Evolutionary conservation across 2,329 filamentous ascomycete species (phyloP), one percentile per base, ranked within the genome.

Genomic region (Aspergillus sp.): DNA sequence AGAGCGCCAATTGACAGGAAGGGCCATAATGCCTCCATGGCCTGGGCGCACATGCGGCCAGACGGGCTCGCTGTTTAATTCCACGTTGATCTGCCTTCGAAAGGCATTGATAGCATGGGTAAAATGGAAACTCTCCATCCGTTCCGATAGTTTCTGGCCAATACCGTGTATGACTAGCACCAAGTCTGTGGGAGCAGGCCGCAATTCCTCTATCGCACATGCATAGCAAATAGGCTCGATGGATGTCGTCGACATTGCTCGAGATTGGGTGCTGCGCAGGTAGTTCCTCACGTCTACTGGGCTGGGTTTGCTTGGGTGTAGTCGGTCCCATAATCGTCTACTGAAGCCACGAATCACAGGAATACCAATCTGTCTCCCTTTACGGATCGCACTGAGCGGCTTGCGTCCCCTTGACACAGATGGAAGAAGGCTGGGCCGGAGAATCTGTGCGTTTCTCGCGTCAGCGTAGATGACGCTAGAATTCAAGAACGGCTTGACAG

Each of bases 51-150:
- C 82, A 57, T 92, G 84, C 0, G 86, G 83, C 73, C 88, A 91
- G n/a, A 97, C 88, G 8, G 84, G 82, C 2, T 90, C 86, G 36
- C 84, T 90, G 30, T 86, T 85, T 41, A 96, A 83, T 72, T 99
- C 93, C 53, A 93, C 81, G 66, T 96, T 96, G 59, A 98, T 85
- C 19, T 91, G 88, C 61, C 93, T 85, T 11, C 95, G 87, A 67
- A 99, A 95, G 0, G 88, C 86, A 71, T 96, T 98, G 73, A 98
- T 94, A 5, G 92, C 91, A 74, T 98, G 94, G 0, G 95, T 99
- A 70, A 99, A 99, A 74, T 98, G 92, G 69, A 93, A 99, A 68
- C 92, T 96, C 75, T 98, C 94, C 62, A 98, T 91, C 11, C 93
- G 84, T 73, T 99, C 92, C 0, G 93, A 96, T 53, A 98, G 84